A percentile compares a stretch with the other conserved stretches of the same genome.
Conservation (phyloP, 2,329 filamentous ascomycete species). For the Bertia moriformis region DNA sequence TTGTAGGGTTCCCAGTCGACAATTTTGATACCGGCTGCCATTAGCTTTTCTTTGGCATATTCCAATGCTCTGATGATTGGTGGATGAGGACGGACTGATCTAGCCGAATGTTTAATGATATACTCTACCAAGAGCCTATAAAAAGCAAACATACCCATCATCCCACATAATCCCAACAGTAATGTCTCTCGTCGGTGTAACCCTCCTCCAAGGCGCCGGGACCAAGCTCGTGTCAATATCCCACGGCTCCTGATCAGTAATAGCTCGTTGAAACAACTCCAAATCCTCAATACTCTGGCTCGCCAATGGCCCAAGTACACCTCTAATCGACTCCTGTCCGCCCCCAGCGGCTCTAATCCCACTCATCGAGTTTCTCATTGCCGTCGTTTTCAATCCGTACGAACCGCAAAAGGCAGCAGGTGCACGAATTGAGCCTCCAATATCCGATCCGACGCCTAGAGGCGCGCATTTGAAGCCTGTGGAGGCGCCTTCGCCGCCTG, state of each 20-base stretch:
- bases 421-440: conserved; percentile 27
- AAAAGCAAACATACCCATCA: conserved; percentile 8
- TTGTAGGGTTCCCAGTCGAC: conserved; percentile 9
- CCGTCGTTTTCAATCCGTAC: conserved; percentile 25
- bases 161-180: conserved; percentile 9
- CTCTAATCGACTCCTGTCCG: conserved; percentile 20
- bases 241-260: conserved; percentile 24
- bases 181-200: conserved; percentile 4
- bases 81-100: conserved; percentile 9
- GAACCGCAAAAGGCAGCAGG: conserved; percentile 26
- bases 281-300: conserved; percentile 14
- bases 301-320: conserved; percentile 7
- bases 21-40: conserved; percentile 8
- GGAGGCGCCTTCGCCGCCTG: conserved; percentile 25
- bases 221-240: conserved; percentile 20
- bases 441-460: conserved; percentile 28
- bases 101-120: neutral
- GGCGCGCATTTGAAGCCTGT: conserved; percentile 22
- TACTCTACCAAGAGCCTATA: neutral
- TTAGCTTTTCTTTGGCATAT: conserved; percentile 5
- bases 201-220: conserved; percentile 22
- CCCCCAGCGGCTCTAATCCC: conserved; percentile 12
- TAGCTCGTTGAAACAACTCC: conserved; percentile 18
- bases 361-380: conserved; percentile 11
- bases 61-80: conserved; percentile 8